A percentile compares a stretch with the other conserved stretches of the same genome.
These are phyloP conservation scores for Ustilago lituana DNA, from an alignment of 1,284 basidiomycete genomes.

Conservation along the genomic window DNA sequence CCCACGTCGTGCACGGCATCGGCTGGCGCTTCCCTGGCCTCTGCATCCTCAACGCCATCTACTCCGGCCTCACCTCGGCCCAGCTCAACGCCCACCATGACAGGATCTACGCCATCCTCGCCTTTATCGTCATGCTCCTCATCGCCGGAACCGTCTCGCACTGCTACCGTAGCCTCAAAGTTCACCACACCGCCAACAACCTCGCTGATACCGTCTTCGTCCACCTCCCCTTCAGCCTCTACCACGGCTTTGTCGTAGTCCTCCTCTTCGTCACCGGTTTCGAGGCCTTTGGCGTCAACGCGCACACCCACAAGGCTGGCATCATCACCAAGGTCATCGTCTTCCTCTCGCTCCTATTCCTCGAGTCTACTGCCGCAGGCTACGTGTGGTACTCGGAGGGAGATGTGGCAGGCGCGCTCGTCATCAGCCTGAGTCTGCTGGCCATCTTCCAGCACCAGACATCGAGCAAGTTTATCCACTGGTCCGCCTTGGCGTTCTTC, in stretches of 20 bases:
- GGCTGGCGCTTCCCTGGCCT: slow-evolving; percentile 88
- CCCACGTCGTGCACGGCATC: slow-evolving; percentile 82
- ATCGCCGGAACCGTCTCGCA: slow-evolving; percentile 84
- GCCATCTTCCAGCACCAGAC: slow-evolving; percentile 69
- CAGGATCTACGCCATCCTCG: slow-evolving; percentile 79
- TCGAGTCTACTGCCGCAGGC: slow-evolving; percentile 87
- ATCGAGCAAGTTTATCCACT: slow-evolving; percentile 78
- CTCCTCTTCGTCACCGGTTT: slow-evolving; percentile 87
- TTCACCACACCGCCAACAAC: slow-evolving; percentile 76
- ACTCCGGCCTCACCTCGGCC: slow-evolving; percentile 74
- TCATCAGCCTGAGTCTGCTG: slow-evolving; percentile 81
- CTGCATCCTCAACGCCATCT: slow-evolving; percentile 82
- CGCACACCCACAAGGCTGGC: slow-evolving; percentile 75
- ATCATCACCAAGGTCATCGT: slow-evolving; percentile 93
- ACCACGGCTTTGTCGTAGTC: slow-evolving; percentile 93
- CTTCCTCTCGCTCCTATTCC: slow-evolving; percentile 90
- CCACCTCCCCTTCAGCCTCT: slow-evolving; percentile 70
- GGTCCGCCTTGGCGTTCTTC: slow-evolving; percentile 85
- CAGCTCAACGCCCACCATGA: slow-evolving; percentile 42
- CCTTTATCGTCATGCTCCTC: slow-evolving; percentile 85
- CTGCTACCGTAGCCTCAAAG: slow-evolving; percentile 92
- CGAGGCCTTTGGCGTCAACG: slow-evolving; percentile 87
- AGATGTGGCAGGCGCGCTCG: slow-evolving; percentile 86
- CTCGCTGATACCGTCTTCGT: slow-evolving; percentile 70
- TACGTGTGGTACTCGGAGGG: slow-evolving; percentile 86